These are phyloP conservation scores for Hypseocharis bilobata DNA, from an alignment of 441 rosid species.

Conservation along the genomic window DNA sequence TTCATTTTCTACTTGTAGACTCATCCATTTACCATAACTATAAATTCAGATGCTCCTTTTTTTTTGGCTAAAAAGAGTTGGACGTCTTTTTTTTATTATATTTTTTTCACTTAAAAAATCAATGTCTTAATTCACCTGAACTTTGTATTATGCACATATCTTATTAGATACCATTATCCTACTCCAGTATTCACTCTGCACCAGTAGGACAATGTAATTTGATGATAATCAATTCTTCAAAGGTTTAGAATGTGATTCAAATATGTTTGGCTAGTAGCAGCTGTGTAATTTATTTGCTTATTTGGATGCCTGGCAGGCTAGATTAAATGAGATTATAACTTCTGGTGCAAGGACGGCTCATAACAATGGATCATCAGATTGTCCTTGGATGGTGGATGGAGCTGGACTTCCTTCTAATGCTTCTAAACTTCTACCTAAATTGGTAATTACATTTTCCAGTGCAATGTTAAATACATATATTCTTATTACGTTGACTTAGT, in stretches of 20 bases:
- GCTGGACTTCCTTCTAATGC: constrained; percentile 91
- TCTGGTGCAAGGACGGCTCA: constrained; percentile 42
- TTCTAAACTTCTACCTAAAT: constrained; percentile 61
- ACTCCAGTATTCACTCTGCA: neutral
- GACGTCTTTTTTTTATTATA: no score
- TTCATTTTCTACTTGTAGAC: neutral
- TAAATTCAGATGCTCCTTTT: neutral
- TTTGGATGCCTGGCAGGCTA: constrained; percentile 48
- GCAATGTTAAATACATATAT: neutral
- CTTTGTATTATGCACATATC: neutral
- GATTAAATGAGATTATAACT: constrained; percentile 77
- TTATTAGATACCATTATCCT: neutral
- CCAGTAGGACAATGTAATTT: neutral
- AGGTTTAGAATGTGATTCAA: neutral
- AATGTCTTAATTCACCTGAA: neutral
- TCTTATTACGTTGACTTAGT: neutral
- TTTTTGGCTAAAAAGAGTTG: no score
- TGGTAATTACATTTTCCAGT: constrained; percentile 38
- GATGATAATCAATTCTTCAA: neutral
- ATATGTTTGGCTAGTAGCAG: neutral
- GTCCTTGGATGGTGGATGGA: constrained; percentile 98
- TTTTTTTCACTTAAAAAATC: no score
- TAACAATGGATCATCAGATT: constrained; percentile 50
- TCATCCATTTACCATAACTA: neutral
- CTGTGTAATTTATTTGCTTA: constrained; percentile 1